Base-by-base conservation (phyloP, 805 yeast species). In the Candida maesae region DNA sequence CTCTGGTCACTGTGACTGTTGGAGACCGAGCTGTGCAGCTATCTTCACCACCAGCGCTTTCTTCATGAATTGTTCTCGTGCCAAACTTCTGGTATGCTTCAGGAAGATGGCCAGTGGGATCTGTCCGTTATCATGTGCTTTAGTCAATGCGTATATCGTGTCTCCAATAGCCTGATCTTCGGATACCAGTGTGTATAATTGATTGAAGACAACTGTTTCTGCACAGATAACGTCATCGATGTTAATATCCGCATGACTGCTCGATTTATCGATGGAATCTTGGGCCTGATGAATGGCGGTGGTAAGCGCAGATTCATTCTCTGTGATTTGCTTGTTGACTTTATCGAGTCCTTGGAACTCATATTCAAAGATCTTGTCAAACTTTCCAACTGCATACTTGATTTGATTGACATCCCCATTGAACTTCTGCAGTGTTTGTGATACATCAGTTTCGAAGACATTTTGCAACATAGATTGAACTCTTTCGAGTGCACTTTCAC, bases 81-180 rank as follows among this genome's bases (percentile, higher is more conserved):
- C 83, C 16, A 80, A 59, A 30, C 67, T 66, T 42, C 91, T 64
- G 0, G 75, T 64, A 15, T 47, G 38, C 36, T 51, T 41, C 42
- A 75, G 50, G 49, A 73, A 74, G 15, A 56, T 58, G 3, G 67
- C 69, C 17, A 76, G 51, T 5, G 62, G 42, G n/a, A 79, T 53
- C 33, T 64, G 56, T 5, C 77, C 80, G 3, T 63, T 51, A 42
- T 74, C 79, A 44, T 73, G 76, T 4, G 77, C 71, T 16, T 79
- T 76, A 5, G 76, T 74, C 9, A 89, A 65, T 10, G 78, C 69
- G 42, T 74, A 69, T 6, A 78, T 65, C 1, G 90, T 68, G 55
- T 90, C 96, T 23, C 74, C 74, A n/a, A 81, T 71, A 1, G 95
- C 85, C 45, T 73, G 70, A 38, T 84, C 85, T 29, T 77, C 81